These are phyloP conservation scores for Quercus tomentella DNA, from an alignment of 331 rosid species.

Conservation along the genomic window DNA sequence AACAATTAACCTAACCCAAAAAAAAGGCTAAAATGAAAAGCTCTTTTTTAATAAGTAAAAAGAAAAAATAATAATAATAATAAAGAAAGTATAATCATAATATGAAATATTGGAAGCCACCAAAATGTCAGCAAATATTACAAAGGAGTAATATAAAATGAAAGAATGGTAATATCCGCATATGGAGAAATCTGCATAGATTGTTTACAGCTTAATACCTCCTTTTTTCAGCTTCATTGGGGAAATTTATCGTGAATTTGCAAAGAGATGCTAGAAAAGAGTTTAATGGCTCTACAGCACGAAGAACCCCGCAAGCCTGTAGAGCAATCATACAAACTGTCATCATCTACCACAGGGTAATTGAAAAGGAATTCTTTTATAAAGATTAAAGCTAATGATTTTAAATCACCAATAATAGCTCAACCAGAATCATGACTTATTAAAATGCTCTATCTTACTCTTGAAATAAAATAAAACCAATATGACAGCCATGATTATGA, in stretches of 20 bases:
- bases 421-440: neutral
- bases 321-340: constrained; percentile 24
- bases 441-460: neutral
- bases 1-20: neutral
- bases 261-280: constrained; percentile 97
- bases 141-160: neutral
- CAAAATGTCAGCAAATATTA: neutral
- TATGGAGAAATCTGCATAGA: neutral
- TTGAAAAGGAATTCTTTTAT: neutral
- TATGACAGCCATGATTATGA: neutral
- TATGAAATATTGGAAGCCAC: neutral
- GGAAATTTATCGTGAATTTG: constrained; percentile 92
- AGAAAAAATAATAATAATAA: neutral
- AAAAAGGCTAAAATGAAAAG: too few relatives aligned
- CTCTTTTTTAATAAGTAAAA: too few relatives aligned
- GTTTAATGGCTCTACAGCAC: constrained; percentile 90
- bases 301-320: constrained; percentile 97
- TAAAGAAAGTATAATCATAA: neutral
- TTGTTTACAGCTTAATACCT: constrained; percentile 47
- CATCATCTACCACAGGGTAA: constrained; percentile 3
- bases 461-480: neutral
- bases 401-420: neutral
- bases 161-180: neutral
- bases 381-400: constrained; percentile 18
- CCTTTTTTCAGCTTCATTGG: constrained; percentile 70